Percentiles rank a stretch among this genome's conserved stretches.
Conservation (phyloP, 2,329 filamentous ascomycete genomes). For the Coniochaeta prunicola region DNA sequence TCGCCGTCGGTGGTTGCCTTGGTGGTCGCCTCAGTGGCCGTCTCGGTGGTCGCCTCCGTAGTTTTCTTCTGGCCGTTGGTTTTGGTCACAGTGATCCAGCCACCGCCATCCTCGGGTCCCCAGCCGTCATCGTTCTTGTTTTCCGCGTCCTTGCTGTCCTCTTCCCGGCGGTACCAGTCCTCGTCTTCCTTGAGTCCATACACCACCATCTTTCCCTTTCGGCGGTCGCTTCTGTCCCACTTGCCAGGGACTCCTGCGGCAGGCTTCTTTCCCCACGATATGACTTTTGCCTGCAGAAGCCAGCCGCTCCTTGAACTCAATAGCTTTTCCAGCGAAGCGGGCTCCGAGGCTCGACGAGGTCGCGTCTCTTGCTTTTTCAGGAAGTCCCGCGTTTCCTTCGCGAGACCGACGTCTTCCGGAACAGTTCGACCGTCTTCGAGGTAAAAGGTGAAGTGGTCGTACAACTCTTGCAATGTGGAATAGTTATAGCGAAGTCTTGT, state of each 20-base stretch:
- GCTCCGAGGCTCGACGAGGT: not conserved
- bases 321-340: not conserved
- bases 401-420: not conserved
- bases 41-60: not conserved
- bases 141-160: too few species aligned
- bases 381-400: not conserved
- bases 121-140: not conserved
- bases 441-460: not conserved
- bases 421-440: not conserved
- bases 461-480: not conserved
- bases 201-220: not conserved
- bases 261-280: not conserved
- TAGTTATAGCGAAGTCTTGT: not conserved
- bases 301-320: not conserved
- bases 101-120: not conserved
- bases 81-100: too few species aligned
- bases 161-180: too few species aligned
- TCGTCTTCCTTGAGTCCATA: too few species aligned
- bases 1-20: not conserved
- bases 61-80: not conserved
- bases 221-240: not conserved
- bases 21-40: not conserved
- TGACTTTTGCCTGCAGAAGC: not conserved
- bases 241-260: not conserved
- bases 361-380: not conserved